Evolutionary conservation across 1,284 basidiomycete genomes (phyloP), one percentile per base, ranked within the genome.

Genomic region (Trametes versicolor): DNA sequence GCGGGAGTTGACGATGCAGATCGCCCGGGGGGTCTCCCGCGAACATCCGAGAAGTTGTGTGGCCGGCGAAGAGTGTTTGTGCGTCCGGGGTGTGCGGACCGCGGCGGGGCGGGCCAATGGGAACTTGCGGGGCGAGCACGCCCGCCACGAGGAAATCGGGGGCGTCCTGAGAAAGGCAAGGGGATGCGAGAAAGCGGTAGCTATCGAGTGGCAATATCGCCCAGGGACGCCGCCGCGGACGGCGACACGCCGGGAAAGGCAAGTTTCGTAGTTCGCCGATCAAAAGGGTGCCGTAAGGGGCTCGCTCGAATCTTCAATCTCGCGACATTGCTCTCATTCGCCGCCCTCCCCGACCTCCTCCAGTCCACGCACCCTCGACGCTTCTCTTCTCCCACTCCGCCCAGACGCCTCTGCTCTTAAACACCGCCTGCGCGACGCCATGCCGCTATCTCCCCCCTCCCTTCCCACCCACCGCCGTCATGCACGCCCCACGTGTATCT

Each of bases 401-500:
- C 36, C 60, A 36, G 27, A n/a, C n/a, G n/a, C 51, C 27, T 34
- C 58, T 23, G 32, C 48, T 53, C 51, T 37, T 60, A 60, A 54
- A 60, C 51, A 60, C 59, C 51, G 37, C 15, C 37, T 17, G 37
- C 12, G 15, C 29, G 8, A 7, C 4, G 58, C 49, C 25, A 25
- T 17, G 10, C 43, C 23, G 39, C n/a, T 10, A 12, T 23, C 58
- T 25, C 50, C 10, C 49, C 43, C 32, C 25, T 58, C 59, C n/a
- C 49, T 55, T 9, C 32, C 27, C 37, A 23, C 48, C 36, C 58
- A 54, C 32, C 21, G 8, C 23, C n/a, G 10, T 34, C 36, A 37
- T 32, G 25, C 63, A 65, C 37, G 36, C 49, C 27, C 64, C 68
- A 29, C 43, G 60, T 27, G 68, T 82, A 37, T 4, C 68, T 57